phyloP scores from a whole-genome alignment of 2,329 filamentous ascomycete genomes.

The Xylariaceae sp. region DNA sequence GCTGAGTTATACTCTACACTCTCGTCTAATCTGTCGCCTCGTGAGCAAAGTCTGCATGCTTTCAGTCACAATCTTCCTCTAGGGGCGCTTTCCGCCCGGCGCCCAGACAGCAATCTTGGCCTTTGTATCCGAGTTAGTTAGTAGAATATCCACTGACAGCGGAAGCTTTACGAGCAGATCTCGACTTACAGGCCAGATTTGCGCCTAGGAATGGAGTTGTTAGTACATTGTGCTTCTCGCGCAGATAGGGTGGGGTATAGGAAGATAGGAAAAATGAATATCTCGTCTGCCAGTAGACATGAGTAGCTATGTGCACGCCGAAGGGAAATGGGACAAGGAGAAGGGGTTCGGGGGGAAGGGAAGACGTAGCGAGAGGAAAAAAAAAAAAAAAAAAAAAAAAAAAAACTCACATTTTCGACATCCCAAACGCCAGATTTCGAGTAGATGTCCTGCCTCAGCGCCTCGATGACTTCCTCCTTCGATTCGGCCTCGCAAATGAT shows the following conservation, averaged over 20 bases:
- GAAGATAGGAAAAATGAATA: background rate
- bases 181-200: slow-evolving; percentile 43
- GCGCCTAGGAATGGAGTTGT: slow-evolving; percentile 32
- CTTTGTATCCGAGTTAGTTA: slow-evolving; percentile 17
- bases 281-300: background rate
- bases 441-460: slow-evolving; percentile 69
- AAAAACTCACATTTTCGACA: slow-evolving; percentile 53
- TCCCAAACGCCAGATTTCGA: slow-evolving; percentile 72
- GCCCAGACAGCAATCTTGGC: slow-evolving; percentile 25
- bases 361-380: too few relatives aligned
- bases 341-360: too few relatives aligned
- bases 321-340: background rate
- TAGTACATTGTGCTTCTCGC: background rate
- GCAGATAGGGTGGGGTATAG: background rate
- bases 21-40: background rate
- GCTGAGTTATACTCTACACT: background rate
- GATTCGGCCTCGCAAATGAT: slow-evolving; percentile 61
- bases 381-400: slow-evolving; percentile 3
- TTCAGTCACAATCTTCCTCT: background rate
- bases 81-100: slow-evolving; percentile 11
- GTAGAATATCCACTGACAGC: background rate
- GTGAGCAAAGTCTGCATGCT: background rate
- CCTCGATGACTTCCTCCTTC: slow-evolving; percentile 62
- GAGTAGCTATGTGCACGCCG: background rate
- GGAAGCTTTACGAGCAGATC: background rate